A percentile compares a stretch with the other conserved stretches of the same genome.
Evolutionary conservation across 176 grass and related monocot species (phyloP).

Genomic region (Avena insularis): DNA sequence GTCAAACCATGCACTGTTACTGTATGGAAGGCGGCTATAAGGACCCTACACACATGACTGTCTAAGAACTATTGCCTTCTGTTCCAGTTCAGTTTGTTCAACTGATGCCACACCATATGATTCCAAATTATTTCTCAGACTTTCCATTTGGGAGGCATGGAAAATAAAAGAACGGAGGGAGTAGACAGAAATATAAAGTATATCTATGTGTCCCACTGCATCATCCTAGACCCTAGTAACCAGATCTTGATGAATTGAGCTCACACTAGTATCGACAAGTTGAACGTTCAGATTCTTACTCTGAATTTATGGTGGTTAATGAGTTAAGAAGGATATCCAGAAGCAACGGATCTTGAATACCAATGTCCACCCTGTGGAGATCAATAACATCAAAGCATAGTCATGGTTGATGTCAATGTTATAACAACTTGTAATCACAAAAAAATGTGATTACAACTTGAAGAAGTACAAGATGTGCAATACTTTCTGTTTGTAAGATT

Average conservation of each 20-base stretch:
- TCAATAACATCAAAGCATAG: conserved; percentile 42
- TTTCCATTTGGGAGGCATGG: not conserved
- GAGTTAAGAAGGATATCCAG: conserved; percentile 91
- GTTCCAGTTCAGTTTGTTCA: conserved; percentile 30
- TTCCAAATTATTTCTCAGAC: conserved; percentile 10
- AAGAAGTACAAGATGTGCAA: conserved; percentile 34
- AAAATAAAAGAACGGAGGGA: conserved; percentile 32
- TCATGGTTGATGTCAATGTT: conserved; percentile 24
- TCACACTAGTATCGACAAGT: conserved; percentile 21
- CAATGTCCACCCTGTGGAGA: conserved; percentile 92
- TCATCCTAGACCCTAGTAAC: conserved; percentile 19
- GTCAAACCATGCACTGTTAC: conserved; percentile 1
- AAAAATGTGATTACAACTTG: conserved; percentile 29
- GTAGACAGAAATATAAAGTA: conserved; percentile 7
- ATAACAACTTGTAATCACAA: not conserved
- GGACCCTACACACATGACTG: conserved; percentile 20
- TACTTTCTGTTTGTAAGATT: not conserved
- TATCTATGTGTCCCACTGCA: conserved; percentile 34
- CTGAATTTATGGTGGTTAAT: conserved; percentile 78
- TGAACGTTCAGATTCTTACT: conserved; percentile 66
- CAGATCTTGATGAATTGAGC: conserved; percentile 32
- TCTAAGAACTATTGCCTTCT: conserved; percentile 6
- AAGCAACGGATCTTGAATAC: conserved; percentile 76
- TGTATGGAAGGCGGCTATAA: conserved; percentile 10
- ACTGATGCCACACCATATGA: not conserved